Conservation (phyloP, 1,284 basidiomycete genomes). For the Fomitiporia mediterranea region DNA sequence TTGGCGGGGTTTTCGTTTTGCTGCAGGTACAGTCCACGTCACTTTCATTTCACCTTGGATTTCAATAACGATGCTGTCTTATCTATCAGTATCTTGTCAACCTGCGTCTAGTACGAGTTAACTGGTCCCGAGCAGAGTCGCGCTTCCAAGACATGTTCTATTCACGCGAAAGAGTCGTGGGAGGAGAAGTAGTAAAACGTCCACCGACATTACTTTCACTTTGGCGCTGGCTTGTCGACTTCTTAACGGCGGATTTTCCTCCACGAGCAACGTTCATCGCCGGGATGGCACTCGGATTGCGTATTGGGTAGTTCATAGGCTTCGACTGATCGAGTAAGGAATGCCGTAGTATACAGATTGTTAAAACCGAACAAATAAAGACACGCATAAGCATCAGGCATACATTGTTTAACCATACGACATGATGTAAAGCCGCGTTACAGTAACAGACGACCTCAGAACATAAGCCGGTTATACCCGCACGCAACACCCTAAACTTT, state of each 20-base stretch:
- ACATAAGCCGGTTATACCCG: no score
- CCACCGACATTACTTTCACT: slow-evolving; percentile 62
- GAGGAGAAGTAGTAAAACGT: slow-evolving; percentile 44
- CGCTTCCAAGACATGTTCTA: slow-evolving; percentile 53
- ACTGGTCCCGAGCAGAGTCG: slow-evolving; percentile 63
- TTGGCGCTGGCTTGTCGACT: slow-evolving; percentile 75
- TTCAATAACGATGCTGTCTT: background rate
- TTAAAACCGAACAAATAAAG: slow-evolving; percentile 6
- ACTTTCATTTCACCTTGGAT: background rate
- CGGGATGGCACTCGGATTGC: slow-evolving; percentile 64
- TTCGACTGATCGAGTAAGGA: background rate
- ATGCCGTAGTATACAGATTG: slow-evolving; percentile 7
- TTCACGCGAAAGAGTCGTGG: slow-evolving; percentile 61
- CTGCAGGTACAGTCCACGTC: slow-evolving; percentile 62
- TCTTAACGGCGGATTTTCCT: slow-evolving; percentile 92
- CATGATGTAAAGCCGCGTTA: slow-evolving; percentile 7
- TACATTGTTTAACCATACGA: slow-evolving; percentile 18
- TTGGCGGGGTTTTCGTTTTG: slow-evolving; percentile 84
- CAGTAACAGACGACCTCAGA: background rate
- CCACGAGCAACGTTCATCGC: slow-evolving; percentile 73
- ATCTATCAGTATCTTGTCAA: slow-evolving; percentile 68
- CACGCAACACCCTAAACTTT: no score
- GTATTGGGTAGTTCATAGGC: slow-evolving; percentile 43
- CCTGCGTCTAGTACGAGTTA: slow-evolving; percentile 65
- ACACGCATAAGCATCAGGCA: slow-evolving; percentile 11